These are phyloP conservation scores for Phaeomoniella chlamydospora DNA, from an alignment of 2,329 filamentous ascomycete species.

Conservation along the genomic window DNA sequence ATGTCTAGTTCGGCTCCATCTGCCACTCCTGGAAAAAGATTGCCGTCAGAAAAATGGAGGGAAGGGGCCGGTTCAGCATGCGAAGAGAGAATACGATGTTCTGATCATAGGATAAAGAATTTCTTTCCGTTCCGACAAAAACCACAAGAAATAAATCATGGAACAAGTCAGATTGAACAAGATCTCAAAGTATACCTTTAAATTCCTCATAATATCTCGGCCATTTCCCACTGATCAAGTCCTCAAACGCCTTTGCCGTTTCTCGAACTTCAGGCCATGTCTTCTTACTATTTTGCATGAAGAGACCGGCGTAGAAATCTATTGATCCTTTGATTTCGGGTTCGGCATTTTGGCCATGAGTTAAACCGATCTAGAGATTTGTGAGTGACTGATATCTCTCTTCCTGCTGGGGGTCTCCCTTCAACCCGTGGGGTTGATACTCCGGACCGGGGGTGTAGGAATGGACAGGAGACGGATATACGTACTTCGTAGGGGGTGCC, in stretches of 20 bases:
- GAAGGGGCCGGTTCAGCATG: not conserved
- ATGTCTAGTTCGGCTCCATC: conserved; percentile 33
- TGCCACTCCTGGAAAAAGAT: conserved; percentile 27
- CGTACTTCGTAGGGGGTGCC: not conserved
- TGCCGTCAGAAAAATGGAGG: not conserved
- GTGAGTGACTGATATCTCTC: not conserved
- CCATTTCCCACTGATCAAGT: conserved; percentile 19
- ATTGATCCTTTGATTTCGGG: conserved; percentile 14
- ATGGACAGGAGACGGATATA: not conserved
- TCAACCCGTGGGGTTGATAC: no score
- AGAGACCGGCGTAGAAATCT: conserved; percentile 14
- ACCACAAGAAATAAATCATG: not conserved
- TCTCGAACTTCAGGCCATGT: conserved; percentile 32
- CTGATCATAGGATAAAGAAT: not conserved
- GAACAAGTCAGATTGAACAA: not conserved
- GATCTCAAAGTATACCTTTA: conserved; percentile 9
- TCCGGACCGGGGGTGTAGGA: not conserved
- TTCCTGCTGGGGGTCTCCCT: no score
- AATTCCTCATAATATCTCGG: conserved; percentile 19
- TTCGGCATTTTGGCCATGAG: conserved; percentile 14
- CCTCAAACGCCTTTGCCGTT: conserved; percentile 27
- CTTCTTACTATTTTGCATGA: conserved; percentile 17
- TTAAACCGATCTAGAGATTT: conserved; percentile 13
- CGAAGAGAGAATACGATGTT: not conserved
- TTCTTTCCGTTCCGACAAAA: not conserved